Conservation (phyloP, 306 rosid genomes). For the Glycyrrhiza uralensis region DNA sequence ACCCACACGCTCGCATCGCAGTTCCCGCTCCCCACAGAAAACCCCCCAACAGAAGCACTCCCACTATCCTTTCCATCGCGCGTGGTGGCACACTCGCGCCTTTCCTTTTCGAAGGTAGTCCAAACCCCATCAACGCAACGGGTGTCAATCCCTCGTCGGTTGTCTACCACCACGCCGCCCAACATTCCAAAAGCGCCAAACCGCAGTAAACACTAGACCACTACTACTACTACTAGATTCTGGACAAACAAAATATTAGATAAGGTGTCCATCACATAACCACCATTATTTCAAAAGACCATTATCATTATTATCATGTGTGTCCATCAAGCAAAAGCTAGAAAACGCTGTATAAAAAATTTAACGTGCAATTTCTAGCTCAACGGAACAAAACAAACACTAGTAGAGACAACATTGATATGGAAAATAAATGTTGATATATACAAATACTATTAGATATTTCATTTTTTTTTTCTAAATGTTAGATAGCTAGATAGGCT, state of each 20-base stretch:
- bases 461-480: neutral
- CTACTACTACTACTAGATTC: neutral
- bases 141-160: slow-evolving; percentile 7
- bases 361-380: neutral
- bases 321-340: neutral
- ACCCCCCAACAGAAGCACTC: neutral
- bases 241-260: neutral
- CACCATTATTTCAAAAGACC: neutral
- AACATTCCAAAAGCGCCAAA: slow-evolving; percentile 15
- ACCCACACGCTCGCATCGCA: slow-evolving; percentile 60
- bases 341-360: neutral
- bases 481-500: slow-evolving; percentile 38
- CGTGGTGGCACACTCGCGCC: neutral
- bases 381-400: neutral
- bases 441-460: neutral
- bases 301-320: neutral
- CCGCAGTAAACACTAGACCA: neutral
- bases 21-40: slow-evolving; percentile 30
- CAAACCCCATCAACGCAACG: slow-evolving; percentile 24
- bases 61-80: neutral
- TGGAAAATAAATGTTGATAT: neutral
- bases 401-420: neutral
- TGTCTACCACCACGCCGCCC: slow-evolving; percentile 26
- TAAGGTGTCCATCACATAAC: neutral
- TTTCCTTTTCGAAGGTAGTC: neutral